These are phyloP conservation scores for Erysimum cheiranthoides DNA, from an alignment of 345 rosid genomes.

Conservation along the genomic window DNA sequence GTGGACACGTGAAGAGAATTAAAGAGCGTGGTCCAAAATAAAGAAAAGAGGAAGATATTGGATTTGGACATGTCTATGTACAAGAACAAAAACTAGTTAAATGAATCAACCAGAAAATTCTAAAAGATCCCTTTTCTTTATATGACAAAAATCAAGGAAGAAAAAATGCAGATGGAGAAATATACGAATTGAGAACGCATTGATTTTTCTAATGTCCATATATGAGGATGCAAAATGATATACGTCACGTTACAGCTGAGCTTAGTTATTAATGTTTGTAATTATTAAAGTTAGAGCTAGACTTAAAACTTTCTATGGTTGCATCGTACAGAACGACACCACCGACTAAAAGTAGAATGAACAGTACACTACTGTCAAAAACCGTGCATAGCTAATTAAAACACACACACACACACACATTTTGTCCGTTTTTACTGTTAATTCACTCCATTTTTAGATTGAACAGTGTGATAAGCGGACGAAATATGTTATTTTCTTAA, in stretches of 20 bases:
- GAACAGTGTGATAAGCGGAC: too few species aligned
- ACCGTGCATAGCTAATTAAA: too few species aligned
- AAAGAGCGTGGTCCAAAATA: constrained; percentile 13
- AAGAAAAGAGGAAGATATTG: constrained; percentile 10
- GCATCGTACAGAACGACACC: neutral
- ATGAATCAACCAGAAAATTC: constrained; percentile 29
- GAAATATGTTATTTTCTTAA: too few species aligned
- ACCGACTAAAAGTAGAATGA: neutral
- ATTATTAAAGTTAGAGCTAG: neutral
- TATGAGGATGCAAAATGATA: neutral
- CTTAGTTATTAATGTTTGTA: neutral
- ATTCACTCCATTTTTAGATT: too few species aligned
- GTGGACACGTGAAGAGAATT: constrained; percentile 25
- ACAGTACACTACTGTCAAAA: too few species aligned
- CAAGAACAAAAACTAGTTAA: constrained; percentile 22
- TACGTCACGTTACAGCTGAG: constrained; percentile 9
- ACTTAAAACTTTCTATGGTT: neutral
- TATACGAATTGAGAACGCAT: neutral
- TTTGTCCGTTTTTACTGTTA: too few species aligned
- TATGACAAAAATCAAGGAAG: neutral
- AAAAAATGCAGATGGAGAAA: too few species aligned
- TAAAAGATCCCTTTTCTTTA: constrained; percentile 23
- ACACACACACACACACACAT: too few species aligned
- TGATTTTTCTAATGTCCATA: constrained; percentile 1
- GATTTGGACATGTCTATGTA: constrained; percentile 25